These are phyloP conservation scores for Penicillium occitanis DNA, from an alignment of 2,329 filamentous ascomycete species.

Conservation along the genomic window DNA sequence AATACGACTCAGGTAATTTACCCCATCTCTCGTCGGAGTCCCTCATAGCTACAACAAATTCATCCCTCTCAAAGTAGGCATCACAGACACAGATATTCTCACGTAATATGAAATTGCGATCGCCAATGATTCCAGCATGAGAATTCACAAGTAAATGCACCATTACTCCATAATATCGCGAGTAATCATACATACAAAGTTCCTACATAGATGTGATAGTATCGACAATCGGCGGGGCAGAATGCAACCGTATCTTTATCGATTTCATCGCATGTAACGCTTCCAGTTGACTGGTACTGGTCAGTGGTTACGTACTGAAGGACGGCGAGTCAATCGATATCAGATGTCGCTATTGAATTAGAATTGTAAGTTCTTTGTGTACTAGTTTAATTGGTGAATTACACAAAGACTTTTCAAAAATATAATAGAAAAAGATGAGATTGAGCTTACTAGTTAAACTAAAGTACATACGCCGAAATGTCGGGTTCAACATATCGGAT, in stretches of 20 bases:
- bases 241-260: conserved; percentile 16
- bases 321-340: not conserved
- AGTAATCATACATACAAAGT: not conserved
- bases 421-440: not conserved
- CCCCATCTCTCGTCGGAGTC: not conserved
- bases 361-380: not conserved
- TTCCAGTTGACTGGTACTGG: not conserved
- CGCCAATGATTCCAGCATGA: not conserved
- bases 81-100: not conserved
- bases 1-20: not conserved
- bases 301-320: not conserved
- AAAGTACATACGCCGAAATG: not conserved
- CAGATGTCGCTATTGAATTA: not conserved
- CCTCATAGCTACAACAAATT: not conserved
- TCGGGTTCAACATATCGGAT: not conserved
- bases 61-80: not conserved
- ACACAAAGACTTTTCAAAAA: not conserved
- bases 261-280: conserved; percentile 8
- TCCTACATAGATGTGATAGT: not conserved
- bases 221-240: not conserved
- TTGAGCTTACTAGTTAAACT: not conserved
- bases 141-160: not conserved
- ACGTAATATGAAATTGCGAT: not conserved
- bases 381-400: not conserved
- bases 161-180: not conserved